Evolutionary conservation across 768 basidiomycete species (phyloP).

Genomic region (Boletus pseudopeckii): DNA sequence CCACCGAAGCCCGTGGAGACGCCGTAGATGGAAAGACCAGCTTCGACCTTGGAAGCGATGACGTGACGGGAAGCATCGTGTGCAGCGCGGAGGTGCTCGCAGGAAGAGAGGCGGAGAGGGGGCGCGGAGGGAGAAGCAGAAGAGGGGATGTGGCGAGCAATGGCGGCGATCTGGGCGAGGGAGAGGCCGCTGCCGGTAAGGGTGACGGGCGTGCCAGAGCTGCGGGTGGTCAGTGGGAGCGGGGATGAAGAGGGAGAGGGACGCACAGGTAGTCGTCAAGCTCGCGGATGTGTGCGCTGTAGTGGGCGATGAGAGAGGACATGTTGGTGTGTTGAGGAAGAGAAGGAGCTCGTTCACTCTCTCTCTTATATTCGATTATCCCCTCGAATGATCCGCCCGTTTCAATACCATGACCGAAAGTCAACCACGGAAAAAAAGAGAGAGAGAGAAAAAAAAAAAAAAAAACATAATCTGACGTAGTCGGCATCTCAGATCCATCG

Average conservation of each 20-base stretch:
- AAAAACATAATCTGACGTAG: slow-evolving; percentile 22
- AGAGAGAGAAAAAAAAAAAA: neutral
- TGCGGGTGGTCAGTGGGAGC: slow-evolving; percentile 24
- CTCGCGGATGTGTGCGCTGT: slow-evolving; percentile 57
- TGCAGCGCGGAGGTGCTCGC: slow-evolving; percentile 39
- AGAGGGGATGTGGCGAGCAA: slow-evolving; percentile 52
- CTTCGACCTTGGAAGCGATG: slow-evolving; percentile 63
- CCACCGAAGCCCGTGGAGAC: slow-evolving; percentile 86
- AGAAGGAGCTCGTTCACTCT: neutral
- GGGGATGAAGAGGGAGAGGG: neutral
- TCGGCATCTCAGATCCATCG: slow-evolving; percentile 1
- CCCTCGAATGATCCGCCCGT: slow-evolving; percentile 19
- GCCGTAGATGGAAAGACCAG: slow-evolving; percentile 74
- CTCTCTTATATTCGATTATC: slow-evolving; percentile 6
- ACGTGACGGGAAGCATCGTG: slow-evolving; percentile 62
- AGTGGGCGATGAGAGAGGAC: slow-evolving; percentile 46
- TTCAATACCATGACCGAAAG: neutral
- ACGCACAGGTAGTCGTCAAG: slow-evolving; percentile 63
- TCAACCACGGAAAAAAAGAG: too few relatives aligned
- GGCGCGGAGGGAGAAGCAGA: slow-evolving; percentile 37
- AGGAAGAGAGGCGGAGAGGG: slow-evolving; percentile 19
- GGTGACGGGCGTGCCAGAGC: slow-evolving; percentile 58
- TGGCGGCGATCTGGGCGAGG: slow-evolving; percentile 74
- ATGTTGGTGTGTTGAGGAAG: neutral
- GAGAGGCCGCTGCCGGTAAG: slow-evolving; percentile 71